Evolutionary conservation across 441 rosid genomes (phyloP), one percentile per base, ranked within the genome.

Genomic region (Gossypium schwendimanii): DNA sequence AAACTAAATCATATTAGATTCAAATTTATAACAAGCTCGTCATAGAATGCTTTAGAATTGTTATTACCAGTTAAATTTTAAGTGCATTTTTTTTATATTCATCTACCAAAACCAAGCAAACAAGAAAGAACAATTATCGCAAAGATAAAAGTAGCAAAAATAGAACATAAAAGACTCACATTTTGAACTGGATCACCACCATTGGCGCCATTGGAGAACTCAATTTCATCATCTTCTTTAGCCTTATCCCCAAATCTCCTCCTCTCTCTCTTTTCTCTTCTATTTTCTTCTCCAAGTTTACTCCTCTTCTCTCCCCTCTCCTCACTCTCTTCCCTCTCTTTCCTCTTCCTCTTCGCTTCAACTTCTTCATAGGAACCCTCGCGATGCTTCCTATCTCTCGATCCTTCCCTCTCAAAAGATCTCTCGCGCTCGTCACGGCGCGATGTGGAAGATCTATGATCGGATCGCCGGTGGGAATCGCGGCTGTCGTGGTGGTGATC

Each of bases 171-270:
- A 65, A 47, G 45, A 85, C 94, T 89, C 75, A 91, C 98, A 82
- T 84, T 88, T 49, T 68, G 73, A 69, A 77, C 67, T 4, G 75
- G 33, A 61, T 72, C 75, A 77, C 86, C 79, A 15, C 70, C 79
- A 39, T 73, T 61, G 14, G 45, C 55, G 21, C 71, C 70, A 70
- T 78, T 64, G 58, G 49, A 49, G 5, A 63, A 36, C 26, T 21
- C 82, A 69, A 77, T 75, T 58, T 73, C 79, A 17, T 44, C 76
- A 24, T 79, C 87, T 54, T 76, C 78, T 77, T 82, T 80, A 14
- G 54, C 84, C 70, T 81, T 84, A 73, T 88, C 90, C 71, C 83
- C 94, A 79, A 93, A 88, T 73, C 84, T 83, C 62, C 85, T 81
- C 82, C 79, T 77, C 74, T 76, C 84, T 57, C 78, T 75, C 76